These are phyloP conservation scores for Glutinoglossum americanum DNA, from an alignment of 495 filamentous ascomycete genomes.

Conservation along the genomic window DNA sequence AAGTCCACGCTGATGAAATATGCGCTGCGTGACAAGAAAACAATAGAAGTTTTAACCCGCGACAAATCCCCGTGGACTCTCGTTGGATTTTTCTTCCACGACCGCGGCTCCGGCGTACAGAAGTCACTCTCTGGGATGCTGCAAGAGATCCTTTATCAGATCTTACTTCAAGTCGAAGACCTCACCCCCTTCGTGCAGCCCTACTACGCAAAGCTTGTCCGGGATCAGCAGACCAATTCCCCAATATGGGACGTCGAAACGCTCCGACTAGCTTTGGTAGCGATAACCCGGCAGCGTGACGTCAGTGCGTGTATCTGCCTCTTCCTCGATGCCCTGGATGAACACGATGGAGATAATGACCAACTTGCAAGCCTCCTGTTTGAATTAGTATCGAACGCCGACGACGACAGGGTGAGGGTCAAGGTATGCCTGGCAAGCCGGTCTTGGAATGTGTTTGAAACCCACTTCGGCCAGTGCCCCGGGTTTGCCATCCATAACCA, in stretches of 20 bases:
- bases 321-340: slow-evolving; percentile 13
- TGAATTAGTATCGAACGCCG: slow-evolving; percentile 1
- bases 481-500: slow-evolving; percentile 12
- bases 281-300: background rate
- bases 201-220: slow-evolving; percentile 1
- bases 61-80: background rate
- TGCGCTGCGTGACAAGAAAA: slow-evolving; percentile 3
- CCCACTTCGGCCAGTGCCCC: slow-evolving; percentile 7
- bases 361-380: slow-evolving; percentile 6
- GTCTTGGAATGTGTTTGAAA: slow-evolving; percentile 8
- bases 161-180: background rate
- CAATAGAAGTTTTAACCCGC: background rate
- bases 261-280: background rate
- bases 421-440: slow-evolving; percentile 12
- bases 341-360: slow-evolving; percentile 10
- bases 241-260: slow-evolving; percentile 5
- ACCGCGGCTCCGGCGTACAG: slow-evolving; percentile 11
- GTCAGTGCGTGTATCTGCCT: slow-evolving; percentile 4
- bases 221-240: slow-evolving; percentile 1
- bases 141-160: slow-evolving; percentile 6
- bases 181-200: slow-evolving; percentile 3
- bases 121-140: slow-evolving; percentile 10
- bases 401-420: slow-evolving; percentile 4
- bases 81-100: slow-evolving; percentile 13
- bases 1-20: slow-evolving; percentile 26